Percentiles rank a stretch among this genome's conserved stretches.
Conservation (phyloP, 2,329 filamentous ascomycete genomes). For the Diaporthe citriasiana region DNA sequence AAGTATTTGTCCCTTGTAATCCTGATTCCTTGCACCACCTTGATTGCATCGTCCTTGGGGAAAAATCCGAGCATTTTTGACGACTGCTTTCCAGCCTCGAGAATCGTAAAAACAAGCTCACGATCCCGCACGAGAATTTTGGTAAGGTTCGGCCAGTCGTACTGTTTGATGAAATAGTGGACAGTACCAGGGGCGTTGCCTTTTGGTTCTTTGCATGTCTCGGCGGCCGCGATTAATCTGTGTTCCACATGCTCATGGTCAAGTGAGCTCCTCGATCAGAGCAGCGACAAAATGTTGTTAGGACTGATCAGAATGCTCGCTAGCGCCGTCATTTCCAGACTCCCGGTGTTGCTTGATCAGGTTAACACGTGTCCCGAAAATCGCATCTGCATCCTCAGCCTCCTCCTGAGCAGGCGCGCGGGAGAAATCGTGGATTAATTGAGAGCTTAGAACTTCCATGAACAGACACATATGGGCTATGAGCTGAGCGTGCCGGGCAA, state of each 20-base stretch:
- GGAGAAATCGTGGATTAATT: too few relatives aligned
- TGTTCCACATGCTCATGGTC: neutral
- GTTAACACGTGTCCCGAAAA: too few relatives aligned
- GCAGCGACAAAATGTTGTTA: too few relatives aligned
- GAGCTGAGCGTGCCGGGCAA: too few relatives aligned
- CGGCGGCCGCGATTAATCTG: neutral
- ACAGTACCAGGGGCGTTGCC: neutral
- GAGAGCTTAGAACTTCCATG: too few relatives aligned
- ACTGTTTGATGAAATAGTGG: neutral
- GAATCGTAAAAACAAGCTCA: neutral
- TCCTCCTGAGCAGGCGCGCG: too few relatives aligned
- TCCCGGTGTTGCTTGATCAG: too few relatives aligned
- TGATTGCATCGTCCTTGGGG: neutral
- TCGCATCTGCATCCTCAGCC: too few relatives aligned
- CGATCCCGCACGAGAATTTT: neutral
- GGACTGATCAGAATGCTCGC: too few relatives aligned
- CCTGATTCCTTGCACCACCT: neutral
- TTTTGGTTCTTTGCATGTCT: neutral
- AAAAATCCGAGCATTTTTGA: neutral
- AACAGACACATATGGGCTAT: too few relatives aligned
- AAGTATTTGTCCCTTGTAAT: slow-evolving; percentile 1
- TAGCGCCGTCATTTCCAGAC: too few relatives aligned
- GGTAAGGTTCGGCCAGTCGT: neutral
- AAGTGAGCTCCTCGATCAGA: too few relatives aligned
- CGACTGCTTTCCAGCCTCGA: neutral